Percentiles rank a stretch among this genome's conserved stretches.
Evolutionary conservation across 352 stramenopile genomes (phyloP).

Genomic region (Pythium grandisporangium): DNA sequence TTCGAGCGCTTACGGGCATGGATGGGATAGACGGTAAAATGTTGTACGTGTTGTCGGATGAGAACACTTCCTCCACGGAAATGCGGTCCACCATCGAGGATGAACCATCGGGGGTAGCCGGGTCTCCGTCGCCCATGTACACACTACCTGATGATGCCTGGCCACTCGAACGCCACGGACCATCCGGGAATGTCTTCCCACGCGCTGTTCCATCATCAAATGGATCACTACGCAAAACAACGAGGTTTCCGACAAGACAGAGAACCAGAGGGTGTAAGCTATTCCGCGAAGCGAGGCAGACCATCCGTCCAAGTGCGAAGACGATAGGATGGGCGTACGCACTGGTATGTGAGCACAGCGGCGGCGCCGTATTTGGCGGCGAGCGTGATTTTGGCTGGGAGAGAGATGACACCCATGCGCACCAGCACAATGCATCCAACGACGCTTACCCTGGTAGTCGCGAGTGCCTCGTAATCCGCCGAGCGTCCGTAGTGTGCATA

Average conservation of each 20-base stretch:
- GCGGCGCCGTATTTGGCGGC: slow-evolving; percentile 46
- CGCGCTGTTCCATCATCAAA: slow-evolving; percentile 39
- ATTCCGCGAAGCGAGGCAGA: too few species aligned
- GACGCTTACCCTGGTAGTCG: slow-evolving; percentile 36
- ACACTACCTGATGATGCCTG: slow-evolving; percentile 59
- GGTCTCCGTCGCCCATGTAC: slow-evolving; percentile 82
- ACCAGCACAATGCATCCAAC: slow-evolving; percentile 45
- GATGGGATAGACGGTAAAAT: slow-evolving; percentile 61
- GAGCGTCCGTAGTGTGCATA: slow-evolving; percentile 71
- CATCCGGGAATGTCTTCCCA: slow-evolving; percentile 49
- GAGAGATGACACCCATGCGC: slow-evolving; percentile 52
- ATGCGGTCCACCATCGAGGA: slow-evolving; percentile 45
- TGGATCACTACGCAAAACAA: slow-evolving; percentile 33
- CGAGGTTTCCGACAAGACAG: background rate
- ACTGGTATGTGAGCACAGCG: slow-evolving; percentile 74
- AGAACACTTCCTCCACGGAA: slow-evolving; percentile 71
- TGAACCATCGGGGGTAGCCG: slow-evolving; percentile 64
- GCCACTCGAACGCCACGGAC: slow-evolving; percentile 48
- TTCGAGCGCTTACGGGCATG: slow-evolving; percentile 55
- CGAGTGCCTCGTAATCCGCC: slow-evolving; percentile 53
- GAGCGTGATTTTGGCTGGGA: slow-evolving; percentile 63
- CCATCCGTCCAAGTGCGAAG: too few species aligned
- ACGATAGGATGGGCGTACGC: slow-evolving; percentile 10
- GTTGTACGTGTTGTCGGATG: slow-evolving; percentile 75
- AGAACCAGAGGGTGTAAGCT: too few species aligned